Evolutionary conservation across 495 filamentous ascomycete genomes (phyloP).

Genomic region (Xylona heveae): DNA sequence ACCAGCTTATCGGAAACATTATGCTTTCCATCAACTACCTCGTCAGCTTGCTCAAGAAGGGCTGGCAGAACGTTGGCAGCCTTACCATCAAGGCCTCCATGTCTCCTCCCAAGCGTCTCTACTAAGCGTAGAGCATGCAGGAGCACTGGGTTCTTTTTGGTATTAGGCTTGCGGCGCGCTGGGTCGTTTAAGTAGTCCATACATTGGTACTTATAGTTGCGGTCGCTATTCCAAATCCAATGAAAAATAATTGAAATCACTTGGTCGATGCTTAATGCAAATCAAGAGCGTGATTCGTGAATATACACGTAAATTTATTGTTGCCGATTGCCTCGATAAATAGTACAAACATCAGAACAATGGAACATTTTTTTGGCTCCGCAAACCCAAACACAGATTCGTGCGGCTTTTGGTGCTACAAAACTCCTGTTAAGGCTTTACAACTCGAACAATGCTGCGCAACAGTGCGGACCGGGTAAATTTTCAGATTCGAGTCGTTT

Average conservation of each 20-base stretch:
- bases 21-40: slow-evolving; percentile 99
- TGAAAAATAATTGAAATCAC: not conserved
- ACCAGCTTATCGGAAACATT: slow-evolving; percentile 90
- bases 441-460: too few relatives aligned
- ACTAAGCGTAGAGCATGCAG: slow-evolving; percentile 31
- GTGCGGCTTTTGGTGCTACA: too few relatives aligned
- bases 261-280: not conserved
- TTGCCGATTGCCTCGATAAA: too few relatives aligned
- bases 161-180: not conserved
- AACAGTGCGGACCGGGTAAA: not conserved
- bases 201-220: not conserved
- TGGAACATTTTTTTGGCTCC: too few relatives aligned
- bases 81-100: slow-evolving; percentile 99
- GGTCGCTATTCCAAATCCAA: not conserved
- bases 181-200: not conserved
- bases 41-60: slow-evolving; percentile 97
- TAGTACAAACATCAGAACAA: not conserved
- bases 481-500: not conserved
- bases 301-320: not conserved
- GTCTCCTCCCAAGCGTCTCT: slow-evolving; percentile 90
- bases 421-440: too few relatives aligned
- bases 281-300: not conserved
- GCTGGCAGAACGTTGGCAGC: slow-evolving; percentile 99
- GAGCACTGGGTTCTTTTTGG: not conserved
- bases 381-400: too few relatives aligned